Conservation (phyloP, 192 early-diverging fungal genomes). For the Dispira parvispora region DNA sequence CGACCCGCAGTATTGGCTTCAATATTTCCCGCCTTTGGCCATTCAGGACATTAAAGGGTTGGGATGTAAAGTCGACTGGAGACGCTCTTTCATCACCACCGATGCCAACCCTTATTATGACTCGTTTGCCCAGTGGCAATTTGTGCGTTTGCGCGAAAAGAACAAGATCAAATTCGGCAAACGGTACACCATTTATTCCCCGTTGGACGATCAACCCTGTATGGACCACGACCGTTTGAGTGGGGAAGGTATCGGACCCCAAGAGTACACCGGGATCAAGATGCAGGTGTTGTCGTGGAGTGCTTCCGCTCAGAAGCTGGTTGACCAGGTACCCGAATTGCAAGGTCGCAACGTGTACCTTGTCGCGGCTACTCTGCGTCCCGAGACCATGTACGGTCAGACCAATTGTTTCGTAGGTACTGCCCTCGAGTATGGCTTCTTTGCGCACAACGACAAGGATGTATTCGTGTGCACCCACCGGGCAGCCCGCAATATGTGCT, state of each 20-base stretch:
- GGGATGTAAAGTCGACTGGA: conserved; percentile 83
- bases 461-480: conserved; percentile 82
- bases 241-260: conserved; percentile 86
- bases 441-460: conserved; percentile 54
- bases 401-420: conserved; percentile 95
- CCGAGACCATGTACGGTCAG: conserved; percentile 99
- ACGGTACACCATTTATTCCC: conserved; percentile 93
- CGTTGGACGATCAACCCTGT: conserved; percentile 88
- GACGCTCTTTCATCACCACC: conserved; percentile 94
- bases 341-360: conserved; percentile 66
- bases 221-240: conserved; percentile 96
- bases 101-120: conserved; percentile 98
- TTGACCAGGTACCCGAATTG: conserved; percentile 33
- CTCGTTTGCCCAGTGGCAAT: conserved; percentile 96
- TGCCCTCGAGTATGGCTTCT: conserved; percentile 85
- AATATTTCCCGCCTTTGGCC: conserved; percentile 84
- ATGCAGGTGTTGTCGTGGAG: conserved; percentile 61
- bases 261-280: conserved; percentile 96
- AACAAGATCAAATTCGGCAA: conserved; percentile 89
- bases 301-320: conserved; percentile 21
- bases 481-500: conserved; percentile 94
- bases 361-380: conserved; percentile 89
- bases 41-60: conserved; percentile 60
- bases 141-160: conserved; percentile 65
- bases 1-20: conserved; percentile 78